phyloP scores from a whole-genome alignment of 495 filamentous ascomycete species.

The Podospora pseudoanserina region DNA sequence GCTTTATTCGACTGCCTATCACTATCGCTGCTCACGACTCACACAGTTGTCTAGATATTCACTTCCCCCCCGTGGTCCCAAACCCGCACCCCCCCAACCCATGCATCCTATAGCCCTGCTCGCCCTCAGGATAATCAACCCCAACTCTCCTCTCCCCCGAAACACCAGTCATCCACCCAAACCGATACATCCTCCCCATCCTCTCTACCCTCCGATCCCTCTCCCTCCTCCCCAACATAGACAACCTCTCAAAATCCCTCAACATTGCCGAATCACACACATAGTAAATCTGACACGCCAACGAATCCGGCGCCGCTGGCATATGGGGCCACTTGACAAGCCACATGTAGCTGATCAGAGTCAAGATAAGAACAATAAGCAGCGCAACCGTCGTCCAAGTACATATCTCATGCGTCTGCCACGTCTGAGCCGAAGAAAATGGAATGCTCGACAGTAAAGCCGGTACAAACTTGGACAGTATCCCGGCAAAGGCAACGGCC shows the following conservation, averaged over 20 bases:
- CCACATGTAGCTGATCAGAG: slow-evolving; percentile 29
- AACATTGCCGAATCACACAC: slow-evolving; percentile 32
- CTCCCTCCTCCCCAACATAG: slow-evolving; percentile 20
- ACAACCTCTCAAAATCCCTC: slow-evolving; percentile 28
- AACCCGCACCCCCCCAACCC: slow-evolving; percentile 6
- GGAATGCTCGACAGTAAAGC: slow-evolving; percentile 40
- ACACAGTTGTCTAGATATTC: slow-evolving; percentile 3
- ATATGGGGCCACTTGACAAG: slow-evolving; percentile 31
- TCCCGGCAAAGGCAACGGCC: slow-evolving; percentile 31
- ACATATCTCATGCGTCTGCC: slow-evolving; percentile 30
- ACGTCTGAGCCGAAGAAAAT: slow-evolving; percentile 36
- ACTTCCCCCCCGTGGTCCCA: neutral
- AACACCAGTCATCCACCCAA: slow-evolving; percentile 15
- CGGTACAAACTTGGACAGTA: slow-evolving; percentile 38
- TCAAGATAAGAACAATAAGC: slow-evolving; percentile 36
- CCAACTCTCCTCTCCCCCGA: slow-evolving; percentile 9
- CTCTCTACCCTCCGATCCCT: slow-evolving; percentile 4
- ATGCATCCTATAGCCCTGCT: neutral
- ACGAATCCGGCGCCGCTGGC: slow-evolving; percentile 28
- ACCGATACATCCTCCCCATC: slow-evolving; percentile 16
- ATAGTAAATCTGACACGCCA: slow-evolving; percentile 35
- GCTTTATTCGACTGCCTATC: too few relatives aligned
- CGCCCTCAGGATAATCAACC: neutral
- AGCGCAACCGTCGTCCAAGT: slow-evolving; percentile 35
- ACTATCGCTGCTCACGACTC: neutral